phyloP scores from a whole-genome alignment of 257 asterid species.

The Phtheirospermum japonicum region DNA sequence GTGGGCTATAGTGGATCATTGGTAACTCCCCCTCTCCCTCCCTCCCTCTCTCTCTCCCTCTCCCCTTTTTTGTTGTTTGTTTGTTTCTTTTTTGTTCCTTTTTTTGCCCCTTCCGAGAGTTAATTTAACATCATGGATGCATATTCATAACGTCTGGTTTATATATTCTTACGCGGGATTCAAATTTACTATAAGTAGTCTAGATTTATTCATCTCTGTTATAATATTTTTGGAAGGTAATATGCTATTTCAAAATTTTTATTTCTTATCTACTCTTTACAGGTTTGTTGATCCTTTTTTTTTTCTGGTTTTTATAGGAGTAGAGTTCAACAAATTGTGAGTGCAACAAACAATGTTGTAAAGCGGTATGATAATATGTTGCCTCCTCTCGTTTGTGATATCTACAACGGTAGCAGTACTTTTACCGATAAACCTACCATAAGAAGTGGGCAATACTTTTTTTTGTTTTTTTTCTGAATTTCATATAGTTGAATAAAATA shows the following conservation, averaged over 20 bases:
- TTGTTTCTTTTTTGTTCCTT: too few relatives aligned
- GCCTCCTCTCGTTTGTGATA: slow-evolving; percentile 70
- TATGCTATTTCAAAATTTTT: neutral
- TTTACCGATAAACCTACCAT: too few relatives aligned
- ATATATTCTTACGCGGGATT: neutral
- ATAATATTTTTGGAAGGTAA: neutral
- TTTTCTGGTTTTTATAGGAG: slow-evolving; percentile 46
- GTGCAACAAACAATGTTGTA: slow-evolving; percentile 50
- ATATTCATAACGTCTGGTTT: neutral
- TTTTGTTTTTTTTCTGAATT: too few relatives aligned
- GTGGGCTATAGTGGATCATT: neutral
- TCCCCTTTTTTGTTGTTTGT: too few relatives aligned
- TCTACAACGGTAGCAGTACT: slow-evolving; percentile 34
- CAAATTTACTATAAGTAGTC: neutral
- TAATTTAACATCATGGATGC: too few relatives aligned
- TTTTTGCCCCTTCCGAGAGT: too few relatives aligned
- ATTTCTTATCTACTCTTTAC: slow-evolving; percentile 22
- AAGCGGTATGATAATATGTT: slow-evolving; percentile 64
- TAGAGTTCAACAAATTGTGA: slow-evolving; percentile 89
- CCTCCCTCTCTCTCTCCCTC: too few relatives aligned
- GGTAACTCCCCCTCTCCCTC: neutral
- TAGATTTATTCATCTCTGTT: neutral
- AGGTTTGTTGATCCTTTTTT: slow-evolving; percentile 15
- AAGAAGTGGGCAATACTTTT: too few relatives aligned
- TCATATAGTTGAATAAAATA: too few relatives aligned